These are phyloP conservation scores for Aspergillus unguis DNA, from an alignment of 2,329 filamentous ascomycete species.

Conservation along the genomic window DNA sequence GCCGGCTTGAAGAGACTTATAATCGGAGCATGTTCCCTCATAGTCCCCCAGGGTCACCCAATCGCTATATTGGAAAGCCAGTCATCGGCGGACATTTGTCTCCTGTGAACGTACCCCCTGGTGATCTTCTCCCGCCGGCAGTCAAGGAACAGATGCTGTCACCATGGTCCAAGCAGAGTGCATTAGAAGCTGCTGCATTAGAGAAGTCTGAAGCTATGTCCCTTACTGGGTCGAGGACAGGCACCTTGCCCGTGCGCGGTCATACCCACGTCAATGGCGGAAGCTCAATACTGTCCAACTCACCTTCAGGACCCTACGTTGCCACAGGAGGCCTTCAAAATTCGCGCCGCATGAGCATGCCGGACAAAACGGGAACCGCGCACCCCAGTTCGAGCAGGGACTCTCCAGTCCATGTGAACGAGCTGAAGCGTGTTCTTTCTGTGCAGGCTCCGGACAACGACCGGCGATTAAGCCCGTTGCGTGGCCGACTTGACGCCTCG, in stretches of 20 bases:
- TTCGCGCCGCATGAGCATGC: conserved; percentile 36
- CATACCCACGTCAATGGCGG: conserved; percentile 30
- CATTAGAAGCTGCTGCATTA: conserved; percentile 62
- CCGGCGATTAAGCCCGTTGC: conserved; percentile 42
- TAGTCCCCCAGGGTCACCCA: conserved; percentile 68
- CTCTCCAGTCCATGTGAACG: conserved; percentile 48
- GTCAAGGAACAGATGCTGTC: conserved; percentile 73
- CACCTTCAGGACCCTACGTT: conserved; percentile 21
- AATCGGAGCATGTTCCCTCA: conserved; percentile 55
- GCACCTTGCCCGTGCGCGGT: conserved; percentile 44
- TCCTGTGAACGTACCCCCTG: conserved; percentile 32
- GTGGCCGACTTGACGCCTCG: conserved; percentile 35
- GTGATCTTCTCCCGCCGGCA: conserved; percentile 60
- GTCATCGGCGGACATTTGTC: conserved; percentile 53
- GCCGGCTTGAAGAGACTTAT: conserved; percentile 71
- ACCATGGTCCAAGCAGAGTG: conserved; percentile 72
- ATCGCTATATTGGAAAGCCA: conserved; percentile 61
- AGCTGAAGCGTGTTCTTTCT: conserved; percentile 48
- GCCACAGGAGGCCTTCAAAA: conserved; percentile 29
- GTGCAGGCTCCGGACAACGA: conserved; percentile 34
- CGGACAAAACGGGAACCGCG: conserved; percentile 34
- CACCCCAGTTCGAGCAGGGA: conserved; percentile 41
- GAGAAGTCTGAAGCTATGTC: conserved; percentile 69
- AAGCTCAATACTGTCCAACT: conserved; percentile 29
- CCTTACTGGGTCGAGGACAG: conserved; percentile 69